phyloP scores from a whole-genome alignment of 768 basidiomycete species.

The Lentinula guzmanii region DNA sequence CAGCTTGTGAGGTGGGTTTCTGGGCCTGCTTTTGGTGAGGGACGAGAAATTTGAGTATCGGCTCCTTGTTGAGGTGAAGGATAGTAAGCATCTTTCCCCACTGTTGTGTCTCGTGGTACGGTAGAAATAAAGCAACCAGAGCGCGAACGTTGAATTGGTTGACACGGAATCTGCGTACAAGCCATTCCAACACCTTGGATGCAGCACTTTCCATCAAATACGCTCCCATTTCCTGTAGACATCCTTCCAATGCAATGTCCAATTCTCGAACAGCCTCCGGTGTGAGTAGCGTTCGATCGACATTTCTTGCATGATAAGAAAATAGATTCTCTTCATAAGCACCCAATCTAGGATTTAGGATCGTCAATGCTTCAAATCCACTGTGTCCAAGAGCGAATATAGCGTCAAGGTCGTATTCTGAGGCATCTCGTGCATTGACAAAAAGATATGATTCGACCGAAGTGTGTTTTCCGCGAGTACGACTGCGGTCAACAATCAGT shows the following conservation, averaged over 20 bases:
- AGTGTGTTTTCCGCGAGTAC: slow-evolving; percentile 30
- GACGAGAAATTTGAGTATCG: slow-evolving; percentile 58
- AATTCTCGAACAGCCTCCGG: slow-evolving; percentile 58
- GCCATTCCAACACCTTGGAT: slow-evolving; percentile 88
- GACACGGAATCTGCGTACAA: slow-evolving; percentile 87
- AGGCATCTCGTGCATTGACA: slow-evolving; percentile 64
- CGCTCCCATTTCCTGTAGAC: slow-evolving; percentile 68
- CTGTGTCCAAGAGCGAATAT: slow-evolving; percentile 77
- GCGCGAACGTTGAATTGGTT: slow-evolving; percentile 88
- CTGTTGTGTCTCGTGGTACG: slow-evolving; percentile 92
- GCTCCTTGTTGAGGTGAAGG: slow-evolving; percentile 57
- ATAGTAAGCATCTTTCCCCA: slow-evolving; percentile 92
- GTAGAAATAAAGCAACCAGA: slow-evolving; percentile 77
- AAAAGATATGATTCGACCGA: slow-evolving; percentile 82
- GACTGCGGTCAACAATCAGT: slow-evolving; percentile 25
- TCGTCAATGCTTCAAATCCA: slow-evolving; percentile 66
- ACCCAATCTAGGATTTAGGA: slow-evolving; percentile 46
- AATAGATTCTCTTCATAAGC: slow-evolving; percentile 71
- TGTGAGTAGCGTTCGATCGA: slow-evolving; percentile 75
- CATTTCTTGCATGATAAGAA: slow-evolving; percentile 65
- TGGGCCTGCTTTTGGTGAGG: slow-evolving; percentile 1
- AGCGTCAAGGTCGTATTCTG: slow-evolving; percentile 82
- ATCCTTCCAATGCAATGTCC: slow-evolving; percentile 51
- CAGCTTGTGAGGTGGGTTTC: slow-evolving; percentile 68
- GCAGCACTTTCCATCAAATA: slow-evolving; percentile 79